phyloP scores from a whole-genome alignment of 1,139 yeast genomes.

The Suhomyces choctaworum region DNA sequence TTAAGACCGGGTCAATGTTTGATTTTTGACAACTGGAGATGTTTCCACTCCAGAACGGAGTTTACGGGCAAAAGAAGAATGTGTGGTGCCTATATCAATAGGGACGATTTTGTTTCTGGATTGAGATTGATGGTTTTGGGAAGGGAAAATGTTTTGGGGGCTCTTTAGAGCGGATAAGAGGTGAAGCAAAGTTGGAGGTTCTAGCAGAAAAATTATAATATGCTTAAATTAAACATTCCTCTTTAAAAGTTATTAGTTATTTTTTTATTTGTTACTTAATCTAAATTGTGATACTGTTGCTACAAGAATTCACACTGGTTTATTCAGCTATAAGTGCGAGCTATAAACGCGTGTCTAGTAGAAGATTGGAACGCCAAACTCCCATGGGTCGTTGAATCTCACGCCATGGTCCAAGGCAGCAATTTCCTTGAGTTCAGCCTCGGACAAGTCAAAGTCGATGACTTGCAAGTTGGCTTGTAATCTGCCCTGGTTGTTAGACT shows the following conservation, averaged over 20 bases:
- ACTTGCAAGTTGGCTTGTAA: conserved; percentile 56
- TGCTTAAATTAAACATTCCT: too few relatives aligned
- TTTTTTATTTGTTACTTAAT: too few relatives aligned
- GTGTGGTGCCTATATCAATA: conserved; percentile 75
- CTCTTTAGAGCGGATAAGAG: conserved; percentile 21
- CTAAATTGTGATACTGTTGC: too few relatives aligned
- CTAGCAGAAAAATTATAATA: too few relatives aligned
- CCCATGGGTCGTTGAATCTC: conserved; percentile 86
- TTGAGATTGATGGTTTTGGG: conserved; percentile 55
- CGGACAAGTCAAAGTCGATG: conserved; percentile 53
- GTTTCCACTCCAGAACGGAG: conserved; percentile 69
- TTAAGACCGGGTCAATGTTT: conserved; percentile 68
- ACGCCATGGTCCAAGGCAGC: conserved; percentile 61
- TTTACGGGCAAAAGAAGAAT: conserved; percentile 70
- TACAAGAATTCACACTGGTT: too few relatives aligned
- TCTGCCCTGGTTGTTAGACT: conserved; percentile 65
- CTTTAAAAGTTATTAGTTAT: too few relatives aligned
- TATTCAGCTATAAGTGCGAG: too few relatives aligned
- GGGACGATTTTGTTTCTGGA: conserved; percentile 67
- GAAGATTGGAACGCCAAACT: conserved; percentile 55
- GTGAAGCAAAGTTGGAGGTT: too few relatives aligned
- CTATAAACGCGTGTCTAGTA: too few relatives aligned
- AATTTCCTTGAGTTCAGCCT: conserved; percentile 55
- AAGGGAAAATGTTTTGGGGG: conserved; percentile 47
- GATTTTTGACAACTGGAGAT: conserved; percentile 77